Base-by-base conservation (phyloP, 129 eudicot species). In the Centaurea solstitialis region DNA sequence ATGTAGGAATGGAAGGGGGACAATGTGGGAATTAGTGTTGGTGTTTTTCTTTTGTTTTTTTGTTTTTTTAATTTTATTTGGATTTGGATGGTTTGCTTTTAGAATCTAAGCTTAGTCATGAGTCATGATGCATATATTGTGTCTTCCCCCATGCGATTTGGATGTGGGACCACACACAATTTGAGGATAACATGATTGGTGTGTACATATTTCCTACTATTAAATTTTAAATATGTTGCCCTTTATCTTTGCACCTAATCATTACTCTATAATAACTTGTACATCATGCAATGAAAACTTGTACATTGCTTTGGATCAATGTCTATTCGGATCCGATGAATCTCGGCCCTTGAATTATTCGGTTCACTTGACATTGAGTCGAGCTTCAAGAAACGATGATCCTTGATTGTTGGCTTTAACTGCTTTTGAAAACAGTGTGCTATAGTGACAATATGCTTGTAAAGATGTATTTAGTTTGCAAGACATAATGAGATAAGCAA, bases 1-100 rank as follows among this genome's bases (percentile, higher is more conserved):
- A 53, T 82, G 87, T 80, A 83, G 87, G 85, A 80, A 75, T 68
- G 84, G 81, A 57, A 89, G 84, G 90, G 74, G 83, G 80, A 76
- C 83, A 80, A 76, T 77, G 76, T 77, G 75, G 70, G 70, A 74
- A 80, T 40, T 77, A 22, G 83, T 83, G 77, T 75, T 70, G 85
- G 85, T 66, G 80, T 40, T 79, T 37, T 28, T 68, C 73, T 74
- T 74, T 80, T 80, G 35, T 68, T 9, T 71, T 62, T 24, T 71
- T 22, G 3, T 50, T 50, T 43, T 45, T 47, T 47, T 12, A 47
- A 64, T 38, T 81, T 76, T 69, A 61, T 68, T 57, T 83, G 86
- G 86, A 83, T 72, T 71, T 77, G 65, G 82, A 79, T 79, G 81
- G 82, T 59, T 85, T 80, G 72, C 88, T 80, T 80, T 80, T 80